Evolutionary conservation across 2,329 filamentous ascomycete genomes (phyloP).

Genomic region (Aspergillus awamori): DNA sequence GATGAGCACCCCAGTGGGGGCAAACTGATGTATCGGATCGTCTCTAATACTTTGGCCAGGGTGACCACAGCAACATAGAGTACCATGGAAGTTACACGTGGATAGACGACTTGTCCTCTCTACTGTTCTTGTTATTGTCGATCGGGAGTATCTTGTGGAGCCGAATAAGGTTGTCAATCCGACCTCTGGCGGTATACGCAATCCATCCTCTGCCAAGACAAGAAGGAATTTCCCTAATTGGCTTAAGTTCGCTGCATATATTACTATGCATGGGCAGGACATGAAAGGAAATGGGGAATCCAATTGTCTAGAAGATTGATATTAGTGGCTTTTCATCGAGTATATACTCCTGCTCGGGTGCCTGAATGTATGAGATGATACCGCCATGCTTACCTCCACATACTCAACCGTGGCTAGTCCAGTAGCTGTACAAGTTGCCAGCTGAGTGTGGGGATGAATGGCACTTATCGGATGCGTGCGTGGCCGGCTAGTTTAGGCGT

Average conservation of each 20-base stretch:
- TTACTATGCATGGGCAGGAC: background rate
- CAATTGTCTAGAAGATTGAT: too few relatives aligned
- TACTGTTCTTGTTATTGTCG: background rate
- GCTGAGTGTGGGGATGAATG: too few relatives aligned
- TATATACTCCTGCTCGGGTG: too few relatives aligned
- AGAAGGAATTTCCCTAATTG: background rate
- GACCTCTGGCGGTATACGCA: background rate
- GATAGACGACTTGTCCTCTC: background rate
- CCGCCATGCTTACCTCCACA: too few relatives aligned
- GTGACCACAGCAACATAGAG: background rate
- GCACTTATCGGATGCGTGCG: rapidly evolving
- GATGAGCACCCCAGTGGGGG: background rate
- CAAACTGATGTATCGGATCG: background rate
- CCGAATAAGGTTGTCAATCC: background rate
- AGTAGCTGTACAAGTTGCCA: too few relatives aligned
- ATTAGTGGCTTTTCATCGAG: too few relatives aligned
- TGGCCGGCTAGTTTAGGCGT: too few relatives aligned
- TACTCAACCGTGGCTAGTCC: too few relatives aligned
- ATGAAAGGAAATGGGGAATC: background rate
- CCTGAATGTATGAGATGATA: too few relatives aligned
- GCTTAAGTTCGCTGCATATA: background rate
- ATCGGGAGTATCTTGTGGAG: background rate
- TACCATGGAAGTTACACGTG: background rate
- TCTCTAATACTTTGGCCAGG: background rate
- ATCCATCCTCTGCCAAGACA: background rate